Base-by-base conservation (phyloP, 176 grass and related monocot species). In the Oryza meridionalis region DNA sequence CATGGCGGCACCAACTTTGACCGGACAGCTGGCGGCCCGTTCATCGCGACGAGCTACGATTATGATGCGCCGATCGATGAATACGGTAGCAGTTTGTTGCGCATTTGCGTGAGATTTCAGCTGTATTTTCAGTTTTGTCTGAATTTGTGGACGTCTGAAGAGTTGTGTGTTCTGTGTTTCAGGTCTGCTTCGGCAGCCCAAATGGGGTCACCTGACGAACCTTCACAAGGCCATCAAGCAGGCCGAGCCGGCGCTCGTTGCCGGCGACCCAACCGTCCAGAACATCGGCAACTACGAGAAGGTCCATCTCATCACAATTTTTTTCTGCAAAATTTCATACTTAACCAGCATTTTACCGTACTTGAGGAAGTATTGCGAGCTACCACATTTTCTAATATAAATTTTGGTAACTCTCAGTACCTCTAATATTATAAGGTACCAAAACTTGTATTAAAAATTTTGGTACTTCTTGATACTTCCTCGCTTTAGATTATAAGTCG, bases 1-100 rank as follows among this genome's bases (percentile, higher is more conserved):
- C 96, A 99, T 86, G 96, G 96, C 24, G 96, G 96, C 59, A 99
- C 96, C 7, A 99, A 99, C 43, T 99, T 99, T 77, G 96, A 87
- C 67, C 83, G 96, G 42, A 99, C 96, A 6, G 77, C 96, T 2
- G 96, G 96, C 16, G 96, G 96, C 40, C 96, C 93, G 5, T 99
- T 99, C 85, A 99, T 99, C 38, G 88, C 96, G 55, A 95, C 96
- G 43, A 99, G 96, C 87, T 99, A 99, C 65, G 96, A 99, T 15
- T 99, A 96, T 9, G 93, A 96, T 12, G 96, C 96, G 3, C 96
- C 96, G 0, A 99, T 99, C 71, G 96, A 99, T 16, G 96, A 99
- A 88, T 96, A 90, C 73, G 96, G 96, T 97, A 74, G 29, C 3
- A 24, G 11, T 0, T 7, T 6, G 2, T 19, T 37, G 5, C 13